Base-by-base conservation (phyloP, 2,329 filamentous ascomycete species). In the Pseudogymnoascus verrucosus region DNA sequence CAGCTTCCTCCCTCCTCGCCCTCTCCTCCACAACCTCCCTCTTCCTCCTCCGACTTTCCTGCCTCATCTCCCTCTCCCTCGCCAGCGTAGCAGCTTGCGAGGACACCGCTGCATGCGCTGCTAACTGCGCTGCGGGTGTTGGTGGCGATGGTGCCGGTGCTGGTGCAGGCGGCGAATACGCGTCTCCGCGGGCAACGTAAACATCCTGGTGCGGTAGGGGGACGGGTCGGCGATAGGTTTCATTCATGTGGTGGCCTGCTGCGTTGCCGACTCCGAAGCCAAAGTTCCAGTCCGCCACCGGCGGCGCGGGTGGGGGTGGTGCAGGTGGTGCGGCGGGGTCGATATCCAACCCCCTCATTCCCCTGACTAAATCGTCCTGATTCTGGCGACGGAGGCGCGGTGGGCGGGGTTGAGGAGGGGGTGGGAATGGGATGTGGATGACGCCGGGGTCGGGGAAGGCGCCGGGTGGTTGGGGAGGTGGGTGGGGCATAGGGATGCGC, bases 201-300 rank as follows among this genome's bases (percentile, higher is more conserved):
- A 16, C 62, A 19, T 63, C 64, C 37, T 34, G 63, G n/a, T 19
- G 61, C 42, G n/a, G 61, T 39, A 14, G 72, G 3, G 71, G 68
- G 5, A 73, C 74, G n/a, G 70, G 70, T 34, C 74, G 71, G 14
- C 79, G 70, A 65, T 84, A 87, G 65, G 84, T 78, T 28, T 88
- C 83, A 64, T 86, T 86, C 79, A 86, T 80, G 69, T 85, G 84
- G 68, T 88, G 84, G 12, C 77, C 78, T 1, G 78, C 77, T 11
- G 80, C 76, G 65, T 85, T 85, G 21, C 80, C 80, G 7, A 82
- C 66, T 21, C 82, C 82, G 14, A 82, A 73, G 1, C 78, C 78
- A 26, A 77, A 74, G 57, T 77, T 77, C 61, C 78, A 78, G 62
- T 77, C 76, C 62, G 71, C 39, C 2, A 42, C n/a, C 8, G 39